phyloP scores from a whole-genome alignment of 495 filamentous ascomycete genomes.

The Aspergillus leporis region DNA sequence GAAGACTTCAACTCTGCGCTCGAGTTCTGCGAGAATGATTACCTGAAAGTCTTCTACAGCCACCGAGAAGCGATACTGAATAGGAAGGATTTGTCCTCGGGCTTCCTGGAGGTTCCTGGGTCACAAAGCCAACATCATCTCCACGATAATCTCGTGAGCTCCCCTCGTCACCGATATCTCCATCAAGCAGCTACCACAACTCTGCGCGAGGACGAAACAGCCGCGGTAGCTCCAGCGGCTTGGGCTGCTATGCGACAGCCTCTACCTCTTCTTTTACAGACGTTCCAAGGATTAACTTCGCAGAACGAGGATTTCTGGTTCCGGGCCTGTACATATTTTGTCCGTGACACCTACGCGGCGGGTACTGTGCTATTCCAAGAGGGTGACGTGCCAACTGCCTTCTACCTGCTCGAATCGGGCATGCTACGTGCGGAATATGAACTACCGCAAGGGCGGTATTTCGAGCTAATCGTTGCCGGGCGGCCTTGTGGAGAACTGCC shows the following conservation, averaged over 20 bases:
- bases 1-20: slow-evolving; percentile 89
- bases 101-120: slow-evolving; percentile 54
- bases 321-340: slow-evolving; percentile 69
- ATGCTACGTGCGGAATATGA: slow-evolving; percentile 89
- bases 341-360: slow-evolving; percentile 59
- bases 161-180: slow-evolving; percentile 76
- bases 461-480: slow-evolving; percentile 89
- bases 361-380: slow-evolving; percentile 75
- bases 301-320: slow-evolving; percentile 95
- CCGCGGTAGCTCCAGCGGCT: slow-evolving; percentile 45
- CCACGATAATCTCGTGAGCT: slow-evolving; percentile 60
- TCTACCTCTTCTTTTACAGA: slow-evolving; percentile 85
- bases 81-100: slow-evolving; percentile 18
- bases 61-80: slow-evolving; percentile 44
- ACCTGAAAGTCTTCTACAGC: slow-evolving; percentile 80
- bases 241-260: slow-evolving; percentile 89
- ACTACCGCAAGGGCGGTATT: slow-evolving; percentile 82
- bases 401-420: slow-evolving; percentile 89
- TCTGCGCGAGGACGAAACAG: slow-evolving; percentile 57
- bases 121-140: slow-evolving; percentile 22
- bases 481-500: slow-evolving; percentile 95
- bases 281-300: slow-evolving; percentile 77
- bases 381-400: slow-evolving; percentile 69
- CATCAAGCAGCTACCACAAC: slow-evolving; percentile 75
- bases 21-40: slow-evolving; percentile 93